Base-by-base conservation (phyloP, 306 rosid genomes). In the Sphenostylis stenocarpa region DNA sequence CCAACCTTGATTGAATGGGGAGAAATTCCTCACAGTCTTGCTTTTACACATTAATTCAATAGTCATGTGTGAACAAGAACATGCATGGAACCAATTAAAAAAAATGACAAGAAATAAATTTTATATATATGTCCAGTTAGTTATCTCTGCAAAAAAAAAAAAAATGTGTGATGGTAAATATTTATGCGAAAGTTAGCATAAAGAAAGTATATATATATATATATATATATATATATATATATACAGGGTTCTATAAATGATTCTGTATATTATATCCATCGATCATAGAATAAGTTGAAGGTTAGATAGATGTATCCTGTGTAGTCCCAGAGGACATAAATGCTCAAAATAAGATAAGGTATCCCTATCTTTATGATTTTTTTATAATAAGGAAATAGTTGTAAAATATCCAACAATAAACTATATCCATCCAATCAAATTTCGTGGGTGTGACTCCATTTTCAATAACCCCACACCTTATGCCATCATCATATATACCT, bases 401-500 rank as follows among this genome's bases (percentile, higher is more conserved):
- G 64, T 39, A 41, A 80, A 84, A 67, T 61, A 85, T 80, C 80
- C 82, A 84, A 82, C 61, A 75, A 72, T 83, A 88, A 85, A 82
- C 14, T 52, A 88, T 31, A 82, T 78, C 76, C 80, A 47, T 82
- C 96, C 90, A 91, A 88, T 90, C 68, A 87, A 67, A 67, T 79
- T 84, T 86, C 82, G 73, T 75, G 84, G 80, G 78, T 88, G 88
- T 91, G 89, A 81, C 49, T 87, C 86, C 89, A 86, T 75, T 85
- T 81, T 83, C 83, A 73, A 45, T 57, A 73, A 71, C 81, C 90
- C 88, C 85, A 84, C 81, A 80, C 56, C 53, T 21, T 73, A 57
- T 75, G 51, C 78, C 83, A 80, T 90, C 89, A 86, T 69, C 83
- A 78, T 87, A 91, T 87, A 91, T 85, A 90, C 80, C 84, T 72